These are phyloP conservation scores for Cardiospermum halicacabum DNA, from an alignment of 345 rosid species.

Conservation along the genomic window DNA sequence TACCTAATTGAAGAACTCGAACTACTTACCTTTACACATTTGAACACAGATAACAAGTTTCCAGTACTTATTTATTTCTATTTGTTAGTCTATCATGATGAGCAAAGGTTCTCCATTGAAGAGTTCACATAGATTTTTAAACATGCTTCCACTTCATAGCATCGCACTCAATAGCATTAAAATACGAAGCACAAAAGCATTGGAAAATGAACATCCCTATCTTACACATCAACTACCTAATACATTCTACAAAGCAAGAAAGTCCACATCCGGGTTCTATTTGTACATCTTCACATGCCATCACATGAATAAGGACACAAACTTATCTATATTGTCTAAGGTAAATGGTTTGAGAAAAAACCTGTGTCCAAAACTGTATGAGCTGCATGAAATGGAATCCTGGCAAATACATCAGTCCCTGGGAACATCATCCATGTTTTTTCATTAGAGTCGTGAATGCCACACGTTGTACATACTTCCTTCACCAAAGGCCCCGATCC, in stretches of 20 bases:
- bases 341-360: slow-evolving; percentile 19
- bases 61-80: not conserved
- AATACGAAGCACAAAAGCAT: not conserved
- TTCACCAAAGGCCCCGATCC: slow-evolving; percentile 56
- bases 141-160: not conserved
- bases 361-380: slow-evolving; percentile 78
- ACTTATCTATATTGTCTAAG: not conserved
- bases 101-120: not conserved
- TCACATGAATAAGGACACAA: not conserved
- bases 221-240: not conserved
- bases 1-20: not conserved
- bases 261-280: not conserved
- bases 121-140: not conserved
- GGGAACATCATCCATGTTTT: slow-evolving; percentile 79
- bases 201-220: not conserved
- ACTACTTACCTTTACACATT: not conserved
- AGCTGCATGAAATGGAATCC: slow-evolving; percentile 72
- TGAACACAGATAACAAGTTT: not conserved
- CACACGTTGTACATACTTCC: slow-evolving; percentile 79
- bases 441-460: slow-evolving; percentile 61
- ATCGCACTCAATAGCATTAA: not conserved
- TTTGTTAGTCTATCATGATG: not conserved
- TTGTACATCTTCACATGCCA: not conserved
- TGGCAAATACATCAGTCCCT: slow-evolving; percentile 69
- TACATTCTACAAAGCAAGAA: not conserved